phyloP scores from a whole-genome alignment of 805 yeast genomes.

The Candida xyloterini region DNA sequence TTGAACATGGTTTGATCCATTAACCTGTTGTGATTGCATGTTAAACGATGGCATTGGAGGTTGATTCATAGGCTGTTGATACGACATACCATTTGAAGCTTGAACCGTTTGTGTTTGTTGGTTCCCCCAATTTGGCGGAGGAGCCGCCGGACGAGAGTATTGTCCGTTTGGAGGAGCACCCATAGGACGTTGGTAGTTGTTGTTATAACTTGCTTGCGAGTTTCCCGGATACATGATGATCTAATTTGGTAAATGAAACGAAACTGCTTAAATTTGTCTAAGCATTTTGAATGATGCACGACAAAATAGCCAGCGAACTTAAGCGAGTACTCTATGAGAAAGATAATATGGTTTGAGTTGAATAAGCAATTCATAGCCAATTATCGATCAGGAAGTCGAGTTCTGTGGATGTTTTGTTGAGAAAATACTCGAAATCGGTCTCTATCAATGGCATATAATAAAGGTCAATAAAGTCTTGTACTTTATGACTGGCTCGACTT shows the following conservation, averaged over 20 bases:
- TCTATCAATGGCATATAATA: slow-evolving; percentile 12
- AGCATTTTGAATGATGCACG: slow-evolving; percentile 5
- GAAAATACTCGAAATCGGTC: slow-evolving; percentile 11
- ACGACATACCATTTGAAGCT: slow-evolving; percentile 6
- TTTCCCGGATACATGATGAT: slow-evolving; percentile 21
- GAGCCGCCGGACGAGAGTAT: slow-evolving; percentile 11
- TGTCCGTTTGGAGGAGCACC: slow-evolving; percentile 18
- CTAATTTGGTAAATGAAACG: neutral
- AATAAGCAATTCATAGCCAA: neutral
- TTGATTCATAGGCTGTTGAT: slow-evolving; percentile 13
- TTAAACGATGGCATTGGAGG: slow-evolving; percentile 21
- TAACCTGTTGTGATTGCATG: slow-evolving; percentile 23
- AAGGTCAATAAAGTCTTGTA: slow-evolving; percentile 4
- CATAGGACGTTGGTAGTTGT: slow-evolving; percentile 21
- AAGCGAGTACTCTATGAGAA: neutral
- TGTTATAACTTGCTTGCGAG: slow-evolving; percentile 13
- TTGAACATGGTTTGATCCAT: slow-evolving; percentile 33
- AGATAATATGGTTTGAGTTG: neutral
- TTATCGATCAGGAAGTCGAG: slow-evolving; percentile 14
- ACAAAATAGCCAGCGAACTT: neutral
- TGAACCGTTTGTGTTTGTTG: slow-evolving; percentile 10
- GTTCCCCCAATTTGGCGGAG: slow-evolving; percentile 17
- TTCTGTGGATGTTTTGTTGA: slow-evolving; percentile 5
- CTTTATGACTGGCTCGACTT: neutral
- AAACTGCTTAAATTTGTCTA: slow-evolving; percentile 3